Base-by-base conservation (phyloP, 306 rosid species). In the Dryas octopetala region DNA sequence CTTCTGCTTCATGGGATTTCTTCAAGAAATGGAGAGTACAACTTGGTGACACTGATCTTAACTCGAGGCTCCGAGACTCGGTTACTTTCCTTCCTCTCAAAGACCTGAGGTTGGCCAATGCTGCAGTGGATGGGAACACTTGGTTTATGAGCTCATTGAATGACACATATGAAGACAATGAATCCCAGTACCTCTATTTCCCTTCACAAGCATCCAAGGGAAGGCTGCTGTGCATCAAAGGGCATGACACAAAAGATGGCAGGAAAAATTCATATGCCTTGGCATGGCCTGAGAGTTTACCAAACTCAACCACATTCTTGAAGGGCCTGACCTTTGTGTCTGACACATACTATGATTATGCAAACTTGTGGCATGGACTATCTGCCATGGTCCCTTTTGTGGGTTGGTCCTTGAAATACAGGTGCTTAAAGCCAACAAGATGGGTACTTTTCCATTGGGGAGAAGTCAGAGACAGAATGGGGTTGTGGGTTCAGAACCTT, bases 401-500 rank as follows among this genome's bases (percentile, higher is more conserved):
- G 3, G 81, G 76, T 9, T 81, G 83, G 85, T 77, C 82, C 9
- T 49, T 55, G 2, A 80, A 76, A 62, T 62, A 73, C 9, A 40
- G 50, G 19, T 73, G 82, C 66, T 19, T 28, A 40, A 41, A 62
- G 73, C 84, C 82, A 17, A 55, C 64, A 46, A 65, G 80, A 75
- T 84, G 79, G 78, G 70, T 77, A 3, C 51, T 78, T 9, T 78
- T 62, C 75, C 81, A 70, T 0, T 81, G 81, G 85, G 85, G 85
- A 48, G 85, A 84, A 81, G 59, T 70, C 16, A 76, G 79, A 45
- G 26, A 10, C 40, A 14, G 32, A 28, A 84, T 81, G 81, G 83
- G 88, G 12, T 10, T 14, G 23, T 84, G 85, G 88, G 48, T 84
- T 62, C 54, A 71, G 50, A 70, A 43, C 32, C 4, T 78, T 3